Evolutionary conservation across 108 stramenopile genomes (phyloP), one percentile per base, ranked within the genome.

Genomic region (Nitzschia putrida): DNA sequence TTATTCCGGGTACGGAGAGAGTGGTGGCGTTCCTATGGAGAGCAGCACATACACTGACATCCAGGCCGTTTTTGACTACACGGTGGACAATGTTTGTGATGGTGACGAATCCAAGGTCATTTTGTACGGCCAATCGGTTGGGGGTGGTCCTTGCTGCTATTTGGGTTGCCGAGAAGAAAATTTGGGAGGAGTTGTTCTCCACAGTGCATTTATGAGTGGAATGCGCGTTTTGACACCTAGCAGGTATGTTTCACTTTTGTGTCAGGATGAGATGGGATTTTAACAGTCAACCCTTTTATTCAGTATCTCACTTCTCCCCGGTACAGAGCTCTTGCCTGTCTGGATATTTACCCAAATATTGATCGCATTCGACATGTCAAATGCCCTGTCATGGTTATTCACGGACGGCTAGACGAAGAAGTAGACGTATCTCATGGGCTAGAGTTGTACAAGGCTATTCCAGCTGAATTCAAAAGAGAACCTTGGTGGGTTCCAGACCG

Each of bases 71-170:
- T 93, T 93, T 61, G 72, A 90, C 12, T 96, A 83, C 64, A 76
- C 80, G 3, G 60, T 86, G 26, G 78, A 89, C 38, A 38, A 75
- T 38, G 53, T 86, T 7, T 80, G 70, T 26, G 55, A 54, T 20
- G 64, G 66, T 7, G 73, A 78, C 47, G 58, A 53, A 21, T 66
- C 65, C 5, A 81, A 86, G 26, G 83, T 96, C 38, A 72, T 96
- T n/a, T 47, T 96, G 44, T 96, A 96, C 54, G 95, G 95, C 13
- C 92, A 93, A 67, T 86, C 85, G n/a, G 91, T 96, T n/a, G 95
- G 95, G 7, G 76, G 79, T 44, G 95, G 95, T 18, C 95, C 95
- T 16, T 84, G 84, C 21, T 89, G 87, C 65, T 88, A 91, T 75
- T 56, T 91, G 34, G 86, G 86, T 10, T 69, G 67, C 10, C 64